Evolutionary conservation across 1,284 basidiomycete genomes (phyloP).

Genomic region (Ceratobasidium sp.): DNA sequence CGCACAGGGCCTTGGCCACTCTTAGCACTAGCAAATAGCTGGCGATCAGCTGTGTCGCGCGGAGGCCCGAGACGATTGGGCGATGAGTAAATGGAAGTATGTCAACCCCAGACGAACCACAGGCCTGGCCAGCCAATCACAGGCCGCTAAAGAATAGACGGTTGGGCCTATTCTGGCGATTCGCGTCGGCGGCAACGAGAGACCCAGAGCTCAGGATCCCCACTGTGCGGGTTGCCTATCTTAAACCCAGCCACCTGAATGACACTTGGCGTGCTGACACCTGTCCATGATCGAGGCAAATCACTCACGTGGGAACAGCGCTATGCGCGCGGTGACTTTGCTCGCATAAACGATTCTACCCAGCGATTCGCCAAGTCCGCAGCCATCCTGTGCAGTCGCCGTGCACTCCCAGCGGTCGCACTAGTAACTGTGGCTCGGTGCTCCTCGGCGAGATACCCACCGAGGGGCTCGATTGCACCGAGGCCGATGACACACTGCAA

Average conservation of each 20-base stretch:
- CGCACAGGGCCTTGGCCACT: not conserved
- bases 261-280: slow-evolving; percentile 1
- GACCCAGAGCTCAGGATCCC: not conserved
- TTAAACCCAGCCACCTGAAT: slow-evolving; percentile 29
- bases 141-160: not conserved
- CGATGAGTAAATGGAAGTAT: slow-evolving; percentile 6
- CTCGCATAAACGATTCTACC: not conserved
- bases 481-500: no score
- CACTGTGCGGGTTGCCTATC: slow-evolving; percentile 6
- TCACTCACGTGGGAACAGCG: slow-evolving; percentile 2
- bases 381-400: not conserved
- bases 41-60: slow-evolving; percentile 28
- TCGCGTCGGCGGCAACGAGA: slow-evolving; percentile 11
- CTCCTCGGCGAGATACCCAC: no score
- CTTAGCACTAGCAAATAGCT: slow-evolving; percentile 20
- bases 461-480: no score
- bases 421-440: no score
- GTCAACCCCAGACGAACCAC: slow-evolving; percentile 28
- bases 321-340: not conserved
- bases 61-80: slow-evolving; percentile 30
- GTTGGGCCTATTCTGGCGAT: slow-evolving; percentile 7
- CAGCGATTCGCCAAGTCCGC: slow-evolving; percentile 6
- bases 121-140: slow-evolving; percentile 30
- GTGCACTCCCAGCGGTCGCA: no score
- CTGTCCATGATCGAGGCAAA: slow-evolving; percentile 27